These are phyloP conservation scores for Sclerotinia spermophila DNA, from an alignment of 2,329 filamentous ascomycete genomes.

Conservation along the genomic window DNA sequence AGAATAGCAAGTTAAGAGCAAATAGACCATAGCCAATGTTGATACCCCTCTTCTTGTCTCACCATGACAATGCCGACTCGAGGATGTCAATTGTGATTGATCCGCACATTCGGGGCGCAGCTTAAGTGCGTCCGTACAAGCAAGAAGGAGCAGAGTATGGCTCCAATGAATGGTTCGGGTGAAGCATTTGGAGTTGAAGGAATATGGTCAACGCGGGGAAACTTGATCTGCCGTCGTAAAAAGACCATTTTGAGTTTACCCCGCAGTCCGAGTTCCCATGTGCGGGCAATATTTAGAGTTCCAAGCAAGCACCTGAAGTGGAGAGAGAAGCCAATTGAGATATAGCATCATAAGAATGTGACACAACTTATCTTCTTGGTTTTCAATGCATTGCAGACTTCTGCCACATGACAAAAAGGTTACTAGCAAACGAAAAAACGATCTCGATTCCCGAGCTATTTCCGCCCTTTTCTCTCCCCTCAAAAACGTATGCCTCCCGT, in stretches of 20 bases:
- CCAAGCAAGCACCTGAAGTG: neutral
- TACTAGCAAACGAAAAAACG: neutral
- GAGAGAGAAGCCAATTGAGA: neutral
- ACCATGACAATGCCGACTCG: neutral
- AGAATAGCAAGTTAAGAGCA: neutral
- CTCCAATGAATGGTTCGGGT: neutral
- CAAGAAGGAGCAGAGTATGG: neutral
- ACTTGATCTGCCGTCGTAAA: neutral
- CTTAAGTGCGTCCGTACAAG: neutral
- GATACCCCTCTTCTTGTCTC: constrained; percentile 17
- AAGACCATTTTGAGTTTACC: constrained; percentile 2
- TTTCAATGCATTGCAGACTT: neutral
- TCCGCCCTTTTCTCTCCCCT: no score
- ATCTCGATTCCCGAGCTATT: neutral
- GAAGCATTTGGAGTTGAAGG: no score
- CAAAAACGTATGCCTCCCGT: neutral
- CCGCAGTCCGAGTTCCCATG: neutral
- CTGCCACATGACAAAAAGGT: neutral
- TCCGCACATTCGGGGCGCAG: neutral
- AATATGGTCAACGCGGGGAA: neutral
- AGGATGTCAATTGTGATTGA: constrained; percentile 3
- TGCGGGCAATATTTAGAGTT: neutral
- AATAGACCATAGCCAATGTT: neutral
- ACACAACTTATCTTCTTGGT: constrained; percentile 4
- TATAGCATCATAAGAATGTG: neutral